Evolutionary conservation across 2,329 filamentous ascomycete species (phyloP).

Genomic region (Erysiphe pulchra): DNA sequence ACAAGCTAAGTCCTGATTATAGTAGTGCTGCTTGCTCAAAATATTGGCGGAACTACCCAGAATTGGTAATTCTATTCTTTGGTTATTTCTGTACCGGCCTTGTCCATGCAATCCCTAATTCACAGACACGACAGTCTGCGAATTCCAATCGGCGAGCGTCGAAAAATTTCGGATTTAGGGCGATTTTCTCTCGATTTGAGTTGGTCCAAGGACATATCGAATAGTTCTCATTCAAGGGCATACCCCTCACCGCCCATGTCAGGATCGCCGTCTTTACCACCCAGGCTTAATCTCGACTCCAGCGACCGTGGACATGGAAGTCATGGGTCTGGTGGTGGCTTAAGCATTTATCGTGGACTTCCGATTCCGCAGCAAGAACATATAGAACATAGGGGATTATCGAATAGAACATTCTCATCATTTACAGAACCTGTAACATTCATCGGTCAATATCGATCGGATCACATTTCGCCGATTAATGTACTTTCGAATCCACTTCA

Average conservation of each 20-base stretch:
- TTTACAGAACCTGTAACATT: slow-evolving; percentile 12
- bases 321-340: slow-evolving; percentile 12
- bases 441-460: slow-evolving; percentile 7
- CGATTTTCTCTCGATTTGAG: slow-evolving; percentile 28
- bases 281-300: slow-evolving; percentile 30
- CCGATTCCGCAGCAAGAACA: slow-evolving; percentile 9
- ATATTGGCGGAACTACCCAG: neutral
- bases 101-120: slow-evolving; percentile 29
- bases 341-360: slow-evolving; percentile 24
- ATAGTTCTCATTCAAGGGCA: slow-evolving; percentile 28
- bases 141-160: slow-evolving; percentile 28
- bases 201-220: slow-evolving; percentile 28
- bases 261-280: slow-evolving; percentile 35
- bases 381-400: slow-evolving; percentile 6
- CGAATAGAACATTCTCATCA: slow-evolving; percentile 16
- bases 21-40: neutral
- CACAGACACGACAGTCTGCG: slow-evolving; percentile 16
- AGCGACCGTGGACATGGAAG: slow-evolving; percentile 25
- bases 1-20: neutral
- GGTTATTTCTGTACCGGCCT: slow-evolving; percentile 3
- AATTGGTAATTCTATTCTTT: neutral
- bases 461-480: slow-evolving; percentile 5
- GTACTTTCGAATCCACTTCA: slow-evolving; percentile 4
- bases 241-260: slow-evolving; percentile 55
- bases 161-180: slow-evolving; percentile 28